phyloP scores from a whole-genome alignment of 257 asterid species.

The Lycium ferocissimum region DNA sequence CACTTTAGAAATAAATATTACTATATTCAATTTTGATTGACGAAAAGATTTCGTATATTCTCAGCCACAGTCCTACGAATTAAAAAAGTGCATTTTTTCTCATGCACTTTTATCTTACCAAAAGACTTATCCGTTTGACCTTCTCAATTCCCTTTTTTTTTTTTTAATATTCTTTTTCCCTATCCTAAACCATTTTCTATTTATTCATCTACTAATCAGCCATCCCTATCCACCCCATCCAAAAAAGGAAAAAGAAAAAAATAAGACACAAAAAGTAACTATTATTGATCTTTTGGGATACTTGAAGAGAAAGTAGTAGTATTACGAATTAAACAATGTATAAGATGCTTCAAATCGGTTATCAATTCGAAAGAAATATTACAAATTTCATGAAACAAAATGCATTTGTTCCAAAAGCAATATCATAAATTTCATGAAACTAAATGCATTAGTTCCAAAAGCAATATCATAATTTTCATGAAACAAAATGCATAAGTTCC shows the following conservation, averaged over 20 bases:
- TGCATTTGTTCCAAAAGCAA: not conserved
- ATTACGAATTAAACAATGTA: not conserved
- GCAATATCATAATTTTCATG: too few relatives aligned
- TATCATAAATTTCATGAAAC: not conserved
- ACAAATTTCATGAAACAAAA: not conserved
- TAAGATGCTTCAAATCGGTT: not conserved
- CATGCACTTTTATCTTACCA: slow-evolving; percentile 2
- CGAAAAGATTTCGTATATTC: not conserved
- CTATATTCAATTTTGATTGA: not conserved
- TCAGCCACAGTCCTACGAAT: not conserved
- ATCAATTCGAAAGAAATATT: not conserved
- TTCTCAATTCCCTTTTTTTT: too few relatives aligned
- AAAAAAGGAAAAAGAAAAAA: too few relatives aligned
- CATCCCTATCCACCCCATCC: not conserved
- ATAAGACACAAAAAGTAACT: not conserved
- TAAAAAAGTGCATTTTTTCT: not conserved
- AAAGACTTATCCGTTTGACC: not conserved
- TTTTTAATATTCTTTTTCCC: not conserved
- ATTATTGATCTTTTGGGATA: not conserved
- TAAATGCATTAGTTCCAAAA: not conserved
- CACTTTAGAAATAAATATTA: not conserved
- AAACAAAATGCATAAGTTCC: not conserved
- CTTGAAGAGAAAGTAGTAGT: too few relatives aligned
- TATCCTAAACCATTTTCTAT: not conserved
- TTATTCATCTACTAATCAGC: not conserved